These are phyloP conservation scores for Trametopsis cervina DNA, from an alignment of 768 basidiomycete genomes.

Conservation along the genomic window DNA sequence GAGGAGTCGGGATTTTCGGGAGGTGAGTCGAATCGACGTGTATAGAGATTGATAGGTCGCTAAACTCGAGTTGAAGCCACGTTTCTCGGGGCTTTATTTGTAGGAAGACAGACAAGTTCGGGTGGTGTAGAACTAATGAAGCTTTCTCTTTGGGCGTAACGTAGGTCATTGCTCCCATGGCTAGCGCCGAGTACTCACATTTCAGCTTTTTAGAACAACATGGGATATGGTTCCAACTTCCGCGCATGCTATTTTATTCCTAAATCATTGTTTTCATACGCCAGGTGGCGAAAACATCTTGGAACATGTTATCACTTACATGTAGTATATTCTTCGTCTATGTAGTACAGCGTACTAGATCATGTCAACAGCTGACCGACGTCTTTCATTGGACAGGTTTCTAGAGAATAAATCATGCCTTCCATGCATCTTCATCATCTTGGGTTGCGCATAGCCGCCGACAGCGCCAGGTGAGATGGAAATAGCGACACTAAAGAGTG, in stretches of 20 bases:
- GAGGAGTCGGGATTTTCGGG: constrained; percentile 23
- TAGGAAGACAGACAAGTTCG: constrained; percentile 24
- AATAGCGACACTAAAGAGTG: not conserved
- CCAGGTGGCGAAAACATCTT: not conserved
- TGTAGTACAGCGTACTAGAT: too few relatives aligned
- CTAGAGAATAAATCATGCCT: too few relatives aligned
- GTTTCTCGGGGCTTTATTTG: constrained; percentile 35
- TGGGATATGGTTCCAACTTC: too few relatives aligned
- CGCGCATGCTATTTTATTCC: too few relatives aligned
- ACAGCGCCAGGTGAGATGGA: not conserved
- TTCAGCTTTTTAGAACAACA: too few relatives aligned
- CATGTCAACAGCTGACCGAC: too few relatives aligned
- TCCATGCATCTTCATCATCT: too few relatives aligned
- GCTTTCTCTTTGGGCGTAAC: constrained; percentile 35
- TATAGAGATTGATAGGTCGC: not conserved
- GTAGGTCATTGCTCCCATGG: too few relatives aligned
- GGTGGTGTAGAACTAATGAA: constrained; percentile 31
- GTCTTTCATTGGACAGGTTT: too few relatives aligned
- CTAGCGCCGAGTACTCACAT: too few relatives aligned
- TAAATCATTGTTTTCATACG: not conserved
- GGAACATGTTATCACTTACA: too few relatives aligned
- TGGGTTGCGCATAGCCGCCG: not conserved
- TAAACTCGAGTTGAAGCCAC: constrained; percentile 23
- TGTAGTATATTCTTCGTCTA: too few relatives aligned
- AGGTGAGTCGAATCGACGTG: constrained; percentile 20